Conservation (phyloP, 768 basidiomycete genomes). For the Russula ochroleuca region DNA sequence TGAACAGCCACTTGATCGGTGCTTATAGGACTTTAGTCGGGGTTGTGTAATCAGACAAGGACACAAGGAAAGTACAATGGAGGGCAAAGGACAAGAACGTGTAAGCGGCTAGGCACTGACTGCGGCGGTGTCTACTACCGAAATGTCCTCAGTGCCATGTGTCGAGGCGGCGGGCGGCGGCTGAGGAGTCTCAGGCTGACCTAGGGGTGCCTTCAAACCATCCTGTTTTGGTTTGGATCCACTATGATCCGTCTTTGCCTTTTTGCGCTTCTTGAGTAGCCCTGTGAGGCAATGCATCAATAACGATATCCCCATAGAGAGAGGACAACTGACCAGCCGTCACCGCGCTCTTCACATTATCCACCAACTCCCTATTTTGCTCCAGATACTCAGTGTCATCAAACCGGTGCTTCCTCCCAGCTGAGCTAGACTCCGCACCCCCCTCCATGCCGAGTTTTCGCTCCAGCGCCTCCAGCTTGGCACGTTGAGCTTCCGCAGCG, state of each 20-base stretch:
- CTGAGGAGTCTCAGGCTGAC: neutral
- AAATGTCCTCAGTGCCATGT: neutral
- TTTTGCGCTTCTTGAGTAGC: constrained; percentile 73
- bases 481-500: constrained; percentile 68
- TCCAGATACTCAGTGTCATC: constrained; percentile 92
- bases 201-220: neutral
- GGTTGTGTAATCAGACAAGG: too few relatives aligned
- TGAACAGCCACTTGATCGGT: constrained; percentile 3
- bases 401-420: constrained; percentile 82
- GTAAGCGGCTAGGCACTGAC: constrained; percentile 7
- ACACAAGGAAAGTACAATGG: neutral
- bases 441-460: constrained; percentile 68
- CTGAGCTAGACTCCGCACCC: constrained; percentile 36
- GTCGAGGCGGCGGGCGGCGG: neutral
- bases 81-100: neutral
- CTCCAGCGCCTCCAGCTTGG: constrained; percentile 82
- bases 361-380: constrained; percentile 85
- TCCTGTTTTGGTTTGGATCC: constrained; percentile 1
- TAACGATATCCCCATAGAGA: constrained; percentile 26
- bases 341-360: constrained; percentile 88
- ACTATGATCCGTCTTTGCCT: constrained; percentile 44
- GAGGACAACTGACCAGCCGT: constrained; percentile 54
- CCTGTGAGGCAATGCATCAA: constrained; percentile 40
- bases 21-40: neutral
- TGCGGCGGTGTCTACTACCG: neutral